Evolutionary conservation across 116 monocot genomes (phyloP).

Genomic region (Posidonia oceanica): DNA sequence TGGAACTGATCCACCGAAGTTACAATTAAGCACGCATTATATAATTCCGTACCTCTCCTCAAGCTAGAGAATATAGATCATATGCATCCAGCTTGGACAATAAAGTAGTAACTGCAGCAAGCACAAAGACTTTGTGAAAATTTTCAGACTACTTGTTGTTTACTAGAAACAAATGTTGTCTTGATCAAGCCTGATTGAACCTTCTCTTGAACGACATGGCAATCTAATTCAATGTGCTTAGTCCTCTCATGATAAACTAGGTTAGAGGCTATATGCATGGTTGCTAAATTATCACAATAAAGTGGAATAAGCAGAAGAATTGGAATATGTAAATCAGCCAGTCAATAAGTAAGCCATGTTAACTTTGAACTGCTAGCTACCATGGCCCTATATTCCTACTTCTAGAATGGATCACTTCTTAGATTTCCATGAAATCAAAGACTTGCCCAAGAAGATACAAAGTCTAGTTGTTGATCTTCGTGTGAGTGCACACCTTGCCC

Average conservation of each 20-base stretch:
- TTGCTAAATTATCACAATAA: neutral
- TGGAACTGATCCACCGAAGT: too few relatives aligned
- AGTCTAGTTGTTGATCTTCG: too few relatives aligned
- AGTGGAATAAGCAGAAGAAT: neutral
- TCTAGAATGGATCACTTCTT: neutral
- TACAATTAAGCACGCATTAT: too few relatives aligned
- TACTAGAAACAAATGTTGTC: too few relatives aligned
- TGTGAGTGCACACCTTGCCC: neutral
- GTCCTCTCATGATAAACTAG: neutral
- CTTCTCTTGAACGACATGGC: neutral
- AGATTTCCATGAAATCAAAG: neutral
- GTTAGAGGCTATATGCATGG: neutral
- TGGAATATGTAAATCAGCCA: neutral
- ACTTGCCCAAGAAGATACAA: too few relatives aligned
- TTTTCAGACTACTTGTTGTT: too few relatives aligned
- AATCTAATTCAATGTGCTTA: neutral
- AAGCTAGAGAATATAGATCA: too few relatives aligned
- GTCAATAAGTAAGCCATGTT: neutral
- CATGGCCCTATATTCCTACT: neutral
- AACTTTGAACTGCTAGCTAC: neutral
- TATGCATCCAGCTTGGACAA: too few relatives aligned
- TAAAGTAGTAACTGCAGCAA: too few relatives aligned
- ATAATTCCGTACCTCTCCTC: too few relatives aligned
- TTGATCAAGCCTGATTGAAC: neutral
- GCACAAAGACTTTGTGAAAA: too few relatives aligned